Base-by-base conservation (phyloP, 2,329 filamentous ascomycete species). In the Cladosporium sphaerospermum region DNA sequence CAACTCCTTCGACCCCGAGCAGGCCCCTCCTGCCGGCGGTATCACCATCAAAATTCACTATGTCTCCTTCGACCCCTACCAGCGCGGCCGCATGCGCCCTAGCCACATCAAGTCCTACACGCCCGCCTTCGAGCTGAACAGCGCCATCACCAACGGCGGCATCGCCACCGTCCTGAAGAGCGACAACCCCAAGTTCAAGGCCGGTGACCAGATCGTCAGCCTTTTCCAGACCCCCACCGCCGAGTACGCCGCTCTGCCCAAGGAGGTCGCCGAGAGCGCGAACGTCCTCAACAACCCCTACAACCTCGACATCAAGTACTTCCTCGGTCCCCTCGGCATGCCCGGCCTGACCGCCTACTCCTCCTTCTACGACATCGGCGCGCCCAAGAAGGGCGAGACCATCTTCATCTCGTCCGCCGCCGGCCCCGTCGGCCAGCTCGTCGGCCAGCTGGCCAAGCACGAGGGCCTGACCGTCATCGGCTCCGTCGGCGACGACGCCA, bases 351-450 rank as follows among this genome's bases (percentile, higher is more conserved):
- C 87, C 0, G 87, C 86, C 0, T 91, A 85, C 73, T 82, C 80
- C 4, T 86, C 81, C 0, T 80, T 90, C 61, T 87, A 88, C 69
- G 83, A 84, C 58, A 88, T 90, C 52, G 86, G 85, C 4, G 76
- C 85, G 73, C 86, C 87, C 19, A 82, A 86, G 74, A 82, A 85
- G 71, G 86, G 85, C 41, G 85, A 90, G 71, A 91, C 86, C 37
- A 89, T 95, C 64, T 89, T 92, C 69, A 78, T 95, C 60, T 87
- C 83, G 54, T 85, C 87, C 3, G 89, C 89, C 0, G 85, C 84
- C 3, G 89, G 89, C 31, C 88, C 88, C 1, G 89, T 95, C 3
- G 89, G 89, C 3, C 86, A 91, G 69, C 68, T 93, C 7, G 89
- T 93, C 16, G 89, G 89, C 5, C 89, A 93, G 72, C 72, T 95